Conservation (phyloP, 2,329 filamentous ascomycete species). For the Taxawa tesnikishii region DNA sequence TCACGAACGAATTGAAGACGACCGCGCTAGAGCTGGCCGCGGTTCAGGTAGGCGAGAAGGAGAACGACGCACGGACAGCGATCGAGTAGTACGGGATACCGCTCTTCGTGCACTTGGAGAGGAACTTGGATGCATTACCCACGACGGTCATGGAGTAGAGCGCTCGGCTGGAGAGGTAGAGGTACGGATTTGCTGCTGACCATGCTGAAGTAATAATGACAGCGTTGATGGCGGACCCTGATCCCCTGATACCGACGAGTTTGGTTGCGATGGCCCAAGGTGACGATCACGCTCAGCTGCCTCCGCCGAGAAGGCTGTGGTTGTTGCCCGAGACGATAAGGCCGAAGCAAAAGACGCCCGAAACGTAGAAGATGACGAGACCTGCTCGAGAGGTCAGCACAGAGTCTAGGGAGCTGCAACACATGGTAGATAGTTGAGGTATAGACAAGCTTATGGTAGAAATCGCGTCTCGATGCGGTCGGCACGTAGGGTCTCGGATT, state of each 20-base stretch:
- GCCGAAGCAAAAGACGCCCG: constrained; percentile 45
- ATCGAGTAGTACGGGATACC: constrained; percentile 43
- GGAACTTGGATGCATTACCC: constrained; percentile 43
- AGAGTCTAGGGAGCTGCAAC: too few species aligned
- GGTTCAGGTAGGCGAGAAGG: constrained; percentile 24
- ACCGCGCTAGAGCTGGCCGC: constrained; percentile 20
- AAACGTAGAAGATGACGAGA: constrained; percentile 48
- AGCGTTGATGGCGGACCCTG: constrained; percentile 40
- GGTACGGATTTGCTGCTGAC: constrained; percentile 46
- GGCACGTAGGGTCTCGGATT: constrained; percentile 45
- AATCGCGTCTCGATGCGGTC: constrained; percentile 45
- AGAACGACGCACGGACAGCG: constrained; percentile 26
- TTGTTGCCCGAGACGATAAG: constrained; percentile 46
- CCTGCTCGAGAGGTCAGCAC: too few species aligned
- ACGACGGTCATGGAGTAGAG: constrained; percentile 46
- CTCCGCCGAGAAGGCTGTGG: constrained; percentile 38
- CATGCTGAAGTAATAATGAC: constrained; percentile 48
- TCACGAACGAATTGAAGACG: constrained; percentile 30
- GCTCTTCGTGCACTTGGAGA: constrained; percentile 32
- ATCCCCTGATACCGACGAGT: constrained; percentile 28
- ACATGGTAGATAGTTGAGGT: too few species aligned
- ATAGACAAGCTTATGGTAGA: too few species aligned
- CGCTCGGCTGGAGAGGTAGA: constrained; percentile 44
- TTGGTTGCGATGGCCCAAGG: constrained; percentile 41
- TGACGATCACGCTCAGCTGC: constrained; percentile 25